Percentiles rank a stretch among this genome's conserved stretches.
Evolutionary conservation across 306 rosid species (phyloP).

Genomic region (Cercis canadensis): DNA sequence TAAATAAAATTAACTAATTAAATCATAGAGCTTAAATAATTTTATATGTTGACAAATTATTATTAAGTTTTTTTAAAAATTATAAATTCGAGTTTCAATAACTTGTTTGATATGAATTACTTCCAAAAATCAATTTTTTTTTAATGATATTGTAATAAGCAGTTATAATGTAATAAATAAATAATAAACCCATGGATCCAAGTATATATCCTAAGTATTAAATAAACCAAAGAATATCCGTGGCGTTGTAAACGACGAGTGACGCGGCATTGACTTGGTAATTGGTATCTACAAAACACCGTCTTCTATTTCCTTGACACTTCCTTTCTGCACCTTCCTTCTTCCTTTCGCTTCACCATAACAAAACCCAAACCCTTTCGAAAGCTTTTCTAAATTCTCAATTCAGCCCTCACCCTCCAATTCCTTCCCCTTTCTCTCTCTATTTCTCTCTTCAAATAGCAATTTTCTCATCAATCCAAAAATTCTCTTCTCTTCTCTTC

Average conservation of each 20-base stretch:
- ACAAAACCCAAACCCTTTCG: background rate
- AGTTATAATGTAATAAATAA: no score
- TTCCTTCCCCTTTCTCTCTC: slow-evolving; percentile 16
- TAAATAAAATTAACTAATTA: no score
- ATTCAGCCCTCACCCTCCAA: background rate
- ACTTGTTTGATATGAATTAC: no score
- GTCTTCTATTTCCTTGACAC: background rate
- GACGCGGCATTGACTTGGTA: background rate
- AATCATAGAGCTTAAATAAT: no score
- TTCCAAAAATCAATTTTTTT: no score
- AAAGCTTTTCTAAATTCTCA: background rate
- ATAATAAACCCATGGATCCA: no score
- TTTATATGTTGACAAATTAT: no score
- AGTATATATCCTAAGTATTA: no score
- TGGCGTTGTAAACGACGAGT: slow-evolving; percentile 10
- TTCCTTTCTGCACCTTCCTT: background rate
- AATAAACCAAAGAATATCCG: slow-evolving; percentile 33
- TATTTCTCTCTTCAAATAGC: background rate
- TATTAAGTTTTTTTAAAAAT: no score
- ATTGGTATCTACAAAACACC: no score
- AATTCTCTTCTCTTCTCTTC: background rate
- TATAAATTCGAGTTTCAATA: no score
- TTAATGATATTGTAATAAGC: no score
- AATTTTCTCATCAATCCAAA: background rate
- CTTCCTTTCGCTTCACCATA: background rate